A percentile compares a stretch with the other conserved stretches of the same genome.
These are phyloP conservation scores for Irpex lacteus DNA, from an alignment of 1,284 basidiomycete genomes.

Conservation along the genomic window DNA sequence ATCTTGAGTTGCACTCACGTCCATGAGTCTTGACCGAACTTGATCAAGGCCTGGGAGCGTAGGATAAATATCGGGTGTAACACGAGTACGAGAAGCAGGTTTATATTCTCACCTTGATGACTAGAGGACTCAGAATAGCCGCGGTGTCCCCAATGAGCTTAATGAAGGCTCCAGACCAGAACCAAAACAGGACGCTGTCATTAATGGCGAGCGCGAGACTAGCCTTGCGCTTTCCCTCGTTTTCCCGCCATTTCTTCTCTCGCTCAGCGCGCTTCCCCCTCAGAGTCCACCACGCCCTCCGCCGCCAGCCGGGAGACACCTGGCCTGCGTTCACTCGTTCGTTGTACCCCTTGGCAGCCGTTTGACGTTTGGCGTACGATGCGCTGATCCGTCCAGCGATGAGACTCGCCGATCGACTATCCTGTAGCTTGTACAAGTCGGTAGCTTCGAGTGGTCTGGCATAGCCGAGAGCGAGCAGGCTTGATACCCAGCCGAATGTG, in stretches of 20 bases:
- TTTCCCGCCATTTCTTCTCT: constrained; percentile 64
- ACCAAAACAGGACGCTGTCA: constrained; percentile 79
- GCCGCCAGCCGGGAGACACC: constrained; percentile 53
- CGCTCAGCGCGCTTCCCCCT: constrained; percentile 49
- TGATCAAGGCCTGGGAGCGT: constrained; percentile 61
- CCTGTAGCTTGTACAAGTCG: constrained; percentile 84
- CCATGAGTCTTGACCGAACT: constrained; percentile 70
- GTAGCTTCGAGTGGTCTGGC: constrained; percentile 77
- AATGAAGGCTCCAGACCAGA: constrained; percentile 78
- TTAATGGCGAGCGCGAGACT: constrained; percentile 77
- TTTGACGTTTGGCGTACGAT: constrained; percentile 63
- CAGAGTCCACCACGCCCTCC: constrained; percentile 59
- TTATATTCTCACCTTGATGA: constrained; percentile 57
- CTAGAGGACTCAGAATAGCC: constrained; percentile 71
- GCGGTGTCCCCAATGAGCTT: constrained; percentile 76
- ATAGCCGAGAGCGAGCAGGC: constrained; percentile 69
- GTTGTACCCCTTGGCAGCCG: constrained; percentile 71
- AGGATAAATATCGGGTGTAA: constrained; percentile 1
- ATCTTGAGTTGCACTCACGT: constrained; percentile 13
- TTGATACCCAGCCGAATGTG: constrained; percentile 73
- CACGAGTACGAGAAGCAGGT: neutral
- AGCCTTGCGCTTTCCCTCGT: constrained; percentile 60
- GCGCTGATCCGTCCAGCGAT: constrained; percentile 63
- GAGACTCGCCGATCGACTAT: constrained; percentile 51
- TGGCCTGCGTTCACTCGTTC: constrained; percentile 60